These are phyloP conservation scores for Penicillium fimorum DNA, from an alignment of 495 filamentous ascomycete genomes.

Conservation along the genomic window DNA sequence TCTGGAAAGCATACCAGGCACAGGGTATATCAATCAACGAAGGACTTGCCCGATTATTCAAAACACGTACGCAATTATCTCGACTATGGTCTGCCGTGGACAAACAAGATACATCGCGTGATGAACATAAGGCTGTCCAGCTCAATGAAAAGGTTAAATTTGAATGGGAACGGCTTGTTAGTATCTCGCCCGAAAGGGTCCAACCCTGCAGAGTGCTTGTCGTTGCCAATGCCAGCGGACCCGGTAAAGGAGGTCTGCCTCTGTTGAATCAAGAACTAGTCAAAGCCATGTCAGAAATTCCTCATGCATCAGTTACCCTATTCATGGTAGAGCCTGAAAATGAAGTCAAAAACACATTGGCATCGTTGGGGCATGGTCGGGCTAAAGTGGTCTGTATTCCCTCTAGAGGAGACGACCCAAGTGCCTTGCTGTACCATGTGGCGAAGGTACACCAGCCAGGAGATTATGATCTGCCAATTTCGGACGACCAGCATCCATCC, in stretches of 20 bases:
- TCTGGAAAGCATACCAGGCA: background rate
- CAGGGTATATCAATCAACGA: background rate
- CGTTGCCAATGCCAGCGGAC: background rate
- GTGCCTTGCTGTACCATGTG: slow-evolving; percentile 1
- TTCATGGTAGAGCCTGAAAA: background rate
- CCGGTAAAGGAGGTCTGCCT: background rate
- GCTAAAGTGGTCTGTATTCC: slow-evolving; percentile 1
- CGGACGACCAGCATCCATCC: background rate
- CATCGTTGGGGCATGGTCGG: background rate
- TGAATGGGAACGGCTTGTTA: background rate
- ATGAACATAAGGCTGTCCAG: background rate
- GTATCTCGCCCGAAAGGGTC: background rate
- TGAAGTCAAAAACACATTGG: slow-evolving; percentile 1
- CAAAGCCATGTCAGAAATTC: slow-evolving; percentile 1
- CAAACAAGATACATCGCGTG: background rate
- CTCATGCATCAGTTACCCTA: background rate
- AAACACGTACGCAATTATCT: background rate
- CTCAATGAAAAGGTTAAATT: background rate
- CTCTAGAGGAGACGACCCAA: background rate
- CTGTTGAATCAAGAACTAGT: slow-evolving; percentile 2
- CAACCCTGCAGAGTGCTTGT: background rate
- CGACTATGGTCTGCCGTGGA: slow-evolving; percentile 3
- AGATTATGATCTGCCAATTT: slow-evolving; percentile 1
- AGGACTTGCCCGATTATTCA: background rate
- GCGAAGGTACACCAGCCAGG: background rate